phyloP scores from a whole-genome alignment of 1,284 basidiomycete species.

The Cryptococcus sp. region DNA sequence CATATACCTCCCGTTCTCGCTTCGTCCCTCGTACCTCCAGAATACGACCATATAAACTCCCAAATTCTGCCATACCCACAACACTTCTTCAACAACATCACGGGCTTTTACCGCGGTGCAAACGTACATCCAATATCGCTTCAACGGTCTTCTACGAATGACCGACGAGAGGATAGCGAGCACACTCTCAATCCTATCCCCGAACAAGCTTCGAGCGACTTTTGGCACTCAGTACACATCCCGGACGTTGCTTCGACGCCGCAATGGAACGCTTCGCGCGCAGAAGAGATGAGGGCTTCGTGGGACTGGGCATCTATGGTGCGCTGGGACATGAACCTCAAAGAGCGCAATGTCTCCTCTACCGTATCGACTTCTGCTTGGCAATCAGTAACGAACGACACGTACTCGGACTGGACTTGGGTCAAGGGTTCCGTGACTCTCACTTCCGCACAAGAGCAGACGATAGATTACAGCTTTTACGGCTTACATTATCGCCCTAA shows the following conservation, averaged over 20 bases:
- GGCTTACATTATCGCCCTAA: constrained; percentile 75
- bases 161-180: constrained; percentile 1
- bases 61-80: background rate
- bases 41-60: constrained; percentile 25
- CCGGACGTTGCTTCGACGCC: constrained; percentile 5
- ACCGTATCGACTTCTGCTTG: background rate
- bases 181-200: constrained; percentile 18
- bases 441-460: constrained; percentile 3
- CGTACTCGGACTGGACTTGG: constrained; percentile 40
- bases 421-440: constrained; percentile 37
- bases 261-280: constrained; percentile 41
- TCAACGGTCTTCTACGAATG: constrained; percentile 2
- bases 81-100: constrained; percentile 48
- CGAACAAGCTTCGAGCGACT: constrained; percentile 19
- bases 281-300: constrained; percentile 35
- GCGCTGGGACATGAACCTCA: constrained; percentile 46
- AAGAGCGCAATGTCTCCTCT: constrained; percentile 34
- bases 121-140: constrained; percentile 29
- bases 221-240: constrained; percentile 25
- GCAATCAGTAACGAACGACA: background rate
- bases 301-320: constrained; percentile 40
- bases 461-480: constrained; percentile 44
- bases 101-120: constrained; percentile 50
- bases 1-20: constrained; percentile 26
- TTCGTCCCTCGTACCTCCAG: constrained; percentile 31